Base-by-base conservation (phyloP, 2,329 filamentous ascomycete genomes). In the Diplodia sapinea region DNA sequence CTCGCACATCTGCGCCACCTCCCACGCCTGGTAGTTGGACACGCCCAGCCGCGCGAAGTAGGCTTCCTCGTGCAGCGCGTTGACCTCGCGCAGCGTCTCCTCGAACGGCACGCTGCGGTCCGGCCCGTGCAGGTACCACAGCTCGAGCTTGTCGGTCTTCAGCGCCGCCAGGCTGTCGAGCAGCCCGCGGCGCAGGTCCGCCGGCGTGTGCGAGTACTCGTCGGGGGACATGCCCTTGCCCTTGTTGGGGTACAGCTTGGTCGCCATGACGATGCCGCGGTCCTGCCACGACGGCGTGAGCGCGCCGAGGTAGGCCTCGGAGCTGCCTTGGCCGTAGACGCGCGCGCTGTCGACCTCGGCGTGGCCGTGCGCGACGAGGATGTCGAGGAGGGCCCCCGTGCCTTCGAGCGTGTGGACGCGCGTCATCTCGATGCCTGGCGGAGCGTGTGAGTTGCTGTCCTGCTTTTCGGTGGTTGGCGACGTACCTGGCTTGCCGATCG, bases 91-190 rank as follows among this genome's bases (percentile, higher is more conserved):
- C n/a, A 85, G 74, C 1, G 83, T 84, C 5, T 81, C 79, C 61
- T 82, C 80, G 62, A 80, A 78, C 0, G 83, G 82, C 1, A 78
- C 80, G 0, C 73, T 80, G n/a, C 80, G 76, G 70, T 86, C 84
- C 65, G 83, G 83, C 0, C 77, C 80, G 69, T 86, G 84, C 2
- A 86, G 78, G 68, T 86, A 86, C 72, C 79, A 84, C 62, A 84
- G 80, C 49, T 85, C 78, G 2, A 86, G 73, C 68, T 78, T 79
- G 31, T 77, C 73, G 0, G 77, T 73, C 40, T 78, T 73, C 15
- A 85, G 74, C 1, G 79, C 80, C 49, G 74, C 68, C 33, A 84
- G 69, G 17, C 79, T 80, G 11, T 76, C 72, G 38, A 72, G 67
- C 5, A 84, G 68, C 3, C 73, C 78, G 5, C 74, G 68, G 0